Evolutionary conservation across 2,329 filamentous ascomycete species (phyloP), one percentile per base, ranked within the genome.

Genomic region (Chrysosphaeria jannelii): DNA sequence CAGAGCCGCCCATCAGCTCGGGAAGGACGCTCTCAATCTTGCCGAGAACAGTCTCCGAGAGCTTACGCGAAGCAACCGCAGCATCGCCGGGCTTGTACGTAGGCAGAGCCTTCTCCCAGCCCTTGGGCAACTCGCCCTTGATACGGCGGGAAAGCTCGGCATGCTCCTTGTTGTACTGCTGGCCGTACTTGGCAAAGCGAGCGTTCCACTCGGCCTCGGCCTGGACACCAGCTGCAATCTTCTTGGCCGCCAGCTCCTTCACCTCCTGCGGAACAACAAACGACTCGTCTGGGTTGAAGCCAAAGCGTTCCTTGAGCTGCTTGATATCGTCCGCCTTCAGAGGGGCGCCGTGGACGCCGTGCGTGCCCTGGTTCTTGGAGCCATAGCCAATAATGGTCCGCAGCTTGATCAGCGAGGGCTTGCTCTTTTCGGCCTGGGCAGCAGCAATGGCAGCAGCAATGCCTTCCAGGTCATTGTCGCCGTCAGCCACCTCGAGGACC

Each of bases 351-450:
- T 97, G 85, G 31, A 97, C 85, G 47, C 75, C 75, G 46, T 75
- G 70, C 36, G 85, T 93, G 40, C 85, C 85, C 57, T 89, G 63
- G 39, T 85, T 64, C 48, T 71, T 63, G 37, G 85, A 93, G 39
- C 85, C 85, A 51, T 69, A 97, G 40, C 85, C 85, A 43, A 97
- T 97, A 46, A 74, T 93, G 43, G 85, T 97, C 45, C 67, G 78
- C 38, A 97, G 65, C 58, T 89, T 79, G 58, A 97, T 91, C 40
- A 97, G 54, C 30, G 79, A 71, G 33, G 85, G 85, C 70, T 93
- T 97, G 60, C 93, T 64, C 48, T 65, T 93, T 49, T 88, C 71
- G 34, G 66, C 54, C 56, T 81, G 66, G 45, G 66, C 71, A 53
- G 72, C 62, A 47, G 66, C 61, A 47, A 97, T 72, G 37, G 85